Evolutionary conservation across 768 basidiomycete species (phyloP), one percentile per base, ranked within the genome.

Genomic region (Boletus barrowsii): DNA sequence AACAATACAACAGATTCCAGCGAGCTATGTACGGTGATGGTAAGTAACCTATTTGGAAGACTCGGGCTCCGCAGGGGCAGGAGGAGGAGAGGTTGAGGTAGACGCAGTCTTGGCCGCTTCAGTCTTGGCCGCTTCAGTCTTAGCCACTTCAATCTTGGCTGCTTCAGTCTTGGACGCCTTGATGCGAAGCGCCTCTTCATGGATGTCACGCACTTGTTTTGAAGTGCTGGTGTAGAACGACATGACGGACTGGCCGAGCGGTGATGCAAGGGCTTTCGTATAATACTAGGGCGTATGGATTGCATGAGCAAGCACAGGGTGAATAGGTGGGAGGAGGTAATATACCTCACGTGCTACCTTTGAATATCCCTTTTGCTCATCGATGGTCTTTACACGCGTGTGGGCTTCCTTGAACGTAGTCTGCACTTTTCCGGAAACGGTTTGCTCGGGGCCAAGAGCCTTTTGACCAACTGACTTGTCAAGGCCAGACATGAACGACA

Each of bases 131-230:
- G 63, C 24, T 0, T 55, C 47, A 3, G 68, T 53, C 64, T 88
- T 86, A 60, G 29, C 29, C 8, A 63, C 24, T 0, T 55, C 47
- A 3, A 68, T 53, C 64, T 88, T 86, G 60, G 29, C 29, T 29
- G 63, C 24, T 0, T 55, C 47, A 3, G 68, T 53, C 64, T 88
- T 86, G 60, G 88, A 80, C 51, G 76, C 79, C 26, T 85, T 83
- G 63, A 98, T 91, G 30, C 95, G 83, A 55, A 78, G 76, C 3
- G 95, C 95, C 72, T 98, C 95, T 65, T 94, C 91, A 66, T 97
- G 94, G 45, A 98, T 94, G 66, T 98, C 94, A 18, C 80, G 64
- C 26, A 92, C 86, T 71, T 95, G 90, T 75, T 97, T 98, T 18
- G 86, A 79, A 9, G 93, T 95, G 42, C 74, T 73, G 14, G 95